Conservation (phyloP, 805 yeast species). For the Starmerella geochares region DNA sequence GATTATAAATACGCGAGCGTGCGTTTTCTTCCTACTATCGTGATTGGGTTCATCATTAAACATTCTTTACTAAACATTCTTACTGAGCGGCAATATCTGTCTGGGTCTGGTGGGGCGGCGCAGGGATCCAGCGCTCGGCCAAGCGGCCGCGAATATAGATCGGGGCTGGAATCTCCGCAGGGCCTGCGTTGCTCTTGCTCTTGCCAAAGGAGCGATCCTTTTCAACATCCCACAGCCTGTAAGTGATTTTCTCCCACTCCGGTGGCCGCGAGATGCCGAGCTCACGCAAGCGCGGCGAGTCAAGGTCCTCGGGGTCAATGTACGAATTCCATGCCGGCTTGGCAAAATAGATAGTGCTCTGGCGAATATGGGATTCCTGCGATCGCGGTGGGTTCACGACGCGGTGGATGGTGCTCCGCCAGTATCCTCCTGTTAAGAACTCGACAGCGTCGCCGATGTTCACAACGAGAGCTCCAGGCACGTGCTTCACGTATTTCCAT, state of each 20-base stretch:
- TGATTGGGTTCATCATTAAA: no score
- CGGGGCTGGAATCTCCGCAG: conserved; percentile 34
- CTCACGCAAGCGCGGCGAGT: conserved; percentile 33
- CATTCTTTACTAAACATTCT: no score
- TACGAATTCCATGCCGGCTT: conserved; percentile 33
- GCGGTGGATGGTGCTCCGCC: conserved; percentile 40
- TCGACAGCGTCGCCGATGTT: conserved; percentile 38
- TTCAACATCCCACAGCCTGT: conserved; percentile 38
- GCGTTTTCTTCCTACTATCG: no score
- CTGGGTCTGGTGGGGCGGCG: no score
- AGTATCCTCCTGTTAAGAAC: conserved; percentile 39
- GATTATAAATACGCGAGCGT: no score
- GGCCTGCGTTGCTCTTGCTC: conserved; percentile 32
- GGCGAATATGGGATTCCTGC: conserved; percentile 33
- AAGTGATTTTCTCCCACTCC: conserved; percentile 35
- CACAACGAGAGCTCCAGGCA: conserved; percentile 34
- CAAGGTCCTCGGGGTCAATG: conserved; percentile 37
- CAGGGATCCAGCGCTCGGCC: conserved; percentile 42
- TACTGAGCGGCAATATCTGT: no score
- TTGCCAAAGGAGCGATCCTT: conserved; percentile 40
- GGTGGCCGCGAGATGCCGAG: conserved; percentile 31
- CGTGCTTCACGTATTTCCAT: conserved; percentile 35
- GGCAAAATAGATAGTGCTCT: conserved; percentile 38
- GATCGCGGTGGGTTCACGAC: conserved; percentile 40
- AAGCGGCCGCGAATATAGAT: conserved; percentile 35